Conservation (phyloP, 1,284 basidiomycete species). For the Lentinula novae-zelandiae region DNA sequence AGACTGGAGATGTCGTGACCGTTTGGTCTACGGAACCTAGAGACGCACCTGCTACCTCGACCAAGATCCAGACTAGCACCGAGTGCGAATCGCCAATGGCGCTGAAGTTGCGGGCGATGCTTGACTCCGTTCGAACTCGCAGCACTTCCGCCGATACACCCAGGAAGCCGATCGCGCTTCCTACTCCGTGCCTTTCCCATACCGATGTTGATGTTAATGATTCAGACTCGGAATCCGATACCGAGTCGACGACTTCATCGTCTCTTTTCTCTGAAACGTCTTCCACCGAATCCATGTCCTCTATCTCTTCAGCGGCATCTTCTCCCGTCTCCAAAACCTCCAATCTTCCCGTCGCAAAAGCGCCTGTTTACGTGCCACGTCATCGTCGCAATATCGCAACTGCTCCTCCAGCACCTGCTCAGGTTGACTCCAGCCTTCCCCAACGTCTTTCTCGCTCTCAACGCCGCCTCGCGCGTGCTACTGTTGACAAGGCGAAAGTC, state of each 20-base stretch:
- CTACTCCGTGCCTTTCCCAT: neutral
- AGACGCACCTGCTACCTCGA: neutral
- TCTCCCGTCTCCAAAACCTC: neutral
- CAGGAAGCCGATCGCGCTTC: neutral
- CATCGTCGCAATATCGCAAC: neutral
- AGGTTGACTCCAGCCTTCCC: neutral
- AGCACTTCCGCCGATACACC: neutral
- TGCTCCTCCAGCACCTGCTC: neutral
- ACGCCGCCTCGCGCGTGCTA: slow-evolving; percentile 3
- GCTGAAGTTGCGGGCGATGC: slow-evolving; percentile 6
- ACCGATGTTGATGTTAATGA: neutral
- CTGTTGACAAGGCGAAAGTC: slow-evolving; percentile 3
- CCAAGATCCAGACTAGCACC: neutral
- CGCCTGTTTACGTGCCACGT: neutral
- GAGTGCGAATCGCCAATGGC: neutral
- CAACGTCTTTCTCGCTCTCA: slow-evolving; percentile 3
- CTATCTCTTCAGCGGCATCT: slow-evolving; percentile 6
- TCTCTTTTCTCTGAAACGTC: slow-evolving; percentile 10
- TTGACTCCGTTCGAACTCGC: slow-evolving; percentile 10
- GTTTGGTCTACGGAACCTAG: slow-evolving; percentile 2
- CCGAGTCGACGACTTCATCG: slow-evolving; percentile 11
- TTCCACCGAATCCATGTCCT: slow-evolving; percentile 3
- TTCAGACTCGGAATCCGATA: slow-evolving; percentile 12
- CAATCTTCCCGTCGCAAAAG: neutral
- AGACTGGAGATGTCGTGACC: neutral